Evolutionary conservation across 2,329 filamentous ascomycete species (phyloP).

Genomic region (Ophiostoma piceae): DNA sequence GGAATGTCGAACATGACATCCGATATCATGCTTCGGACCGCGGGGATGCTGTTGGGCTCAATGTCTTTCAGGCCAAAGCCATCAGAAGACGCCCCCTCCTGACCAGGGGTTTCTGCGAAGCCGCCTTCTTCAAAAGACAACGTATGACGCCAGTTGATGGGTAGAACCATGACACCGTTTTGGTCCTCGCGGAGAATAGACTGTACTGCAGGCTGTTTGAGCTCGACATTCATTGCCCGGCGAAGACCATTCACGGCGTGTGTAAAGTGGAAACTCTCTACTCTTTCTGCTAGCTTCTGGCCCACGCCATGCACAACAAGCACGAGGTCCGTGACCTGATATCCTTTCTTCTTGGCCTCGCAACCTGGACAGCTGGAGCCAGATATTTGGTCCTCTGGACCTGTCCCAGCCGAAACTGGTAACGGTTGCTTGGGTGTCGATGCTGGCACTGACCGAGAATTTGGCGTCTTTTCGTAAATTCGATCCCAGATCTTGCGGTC

Average conservation of each 20-base stretch:
- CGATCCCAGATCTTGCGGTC: constrained; percentile 71
- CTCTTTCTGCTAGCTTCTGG: constrained; percentile 88
- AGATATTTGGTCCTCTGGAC: neutral
- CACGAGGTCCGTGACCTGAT: constrained; percentile 77
- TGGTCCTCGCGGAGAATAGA: constrained; percentile 68
- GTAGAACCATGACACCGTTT: constrained; percentile 88
- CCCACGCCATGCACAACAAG: constrained; percentile 94
- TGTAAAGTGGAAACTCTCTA: constrained; percentile 96
- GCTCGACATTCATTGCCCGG: constrained; percentile 77
- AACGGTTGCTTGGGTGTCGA: neutral
- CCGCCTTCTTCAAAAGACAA: constrained; percentile 81
- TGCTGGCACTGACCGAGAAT: constrained; percentile 29
- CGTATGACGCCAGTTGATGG: constrained; percentile 87
- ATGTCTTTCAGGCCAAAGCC: constrained; percentile 75
- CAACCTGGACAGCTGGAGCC: constrained; percentile 51
- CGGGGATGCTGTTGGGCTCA: constrained; percentile 82
- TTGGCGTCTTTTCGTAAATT: constrained; percentile 47
- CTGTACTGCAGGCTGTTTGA: constrained; percentile 68
- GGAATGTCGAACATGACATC: constrained; percentile 99
- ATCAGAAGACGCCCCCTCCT: constrained; percentile 48
- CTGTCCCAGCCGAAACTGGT: neutral
- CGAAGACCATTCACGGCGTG: constrained; percentile 91
- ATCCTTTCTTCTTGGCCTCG: constrained; percentile 56
- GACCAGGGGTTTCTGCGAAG: constrained; percentile 35
- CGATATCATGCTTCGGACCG: constrained; percentile 87